These are phyloP conservation scores for Penicillium taxi DNA, from an alignment of 495 filamentous ascomycete species.

Conservation along the genomic window DNA sequence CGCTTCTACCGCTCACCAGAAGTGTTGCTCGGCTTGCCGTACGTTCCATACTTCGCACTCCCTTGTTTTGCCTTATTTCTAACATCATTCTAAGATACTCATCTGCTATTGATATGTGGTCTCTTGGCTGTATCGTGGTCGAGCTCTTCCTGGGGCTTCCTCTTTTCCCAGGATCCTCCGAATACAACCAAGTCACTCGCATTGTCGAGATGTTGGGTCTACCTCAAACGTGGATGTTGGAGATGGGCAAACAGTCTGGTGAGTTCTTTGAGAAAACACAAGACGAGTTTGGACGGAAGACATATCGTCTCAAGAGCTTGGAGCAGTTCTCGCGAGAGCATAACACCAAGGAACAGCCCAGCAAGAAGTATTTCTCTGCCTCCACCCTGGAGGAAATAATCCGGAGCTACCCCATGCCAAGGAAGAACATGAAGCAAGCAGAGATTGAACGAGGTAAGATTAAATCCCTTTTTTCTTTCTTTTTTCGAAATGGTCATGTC, in stretches of 20 bases:
- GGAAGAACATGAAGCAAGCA: constrained; percentile 98
- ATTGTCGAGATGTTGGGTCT: constrained; percentile 98
- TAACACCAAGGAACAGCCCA: constrained; percentile 93
- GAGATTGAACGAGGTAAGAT: constrained; percentile 89
- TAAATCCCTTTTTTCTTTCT: background rate
- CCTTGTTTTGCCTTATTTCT: constrained; percentile 2
- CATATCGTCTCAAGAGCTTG: constrained; percentile 90
- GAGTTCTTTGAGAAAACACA: constrained; percentile 96
- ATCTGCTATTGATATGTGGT: constrained; percentile 99
- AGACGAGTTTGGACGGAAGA: constrained; percentile 83
- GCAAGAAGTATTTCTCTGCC: constrained; percentile 98
- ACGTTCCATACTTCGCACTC: constrained; percentile 18
- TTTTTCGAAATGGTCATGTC: background rate
- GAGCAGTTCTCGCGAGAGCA: constrained; percentile 96
- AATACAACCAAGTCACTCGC: constrained; percentile 96
- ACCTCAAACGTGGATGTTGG: constrained; percentile 97
- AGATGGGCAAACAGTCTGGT: constrained; percentile 95
- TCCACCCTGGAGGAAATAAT: constrained; percentile 95
- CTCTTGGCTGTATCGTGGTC: constrained; percentile 95
- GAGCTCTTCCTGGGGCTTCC: constrained; percentile 95
- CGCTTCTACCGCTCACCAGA: constrained; percentile 97
- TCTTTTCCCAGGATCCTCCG: constrained; percentile 93
- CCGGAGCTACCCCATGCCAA: constrained; percentile 91
- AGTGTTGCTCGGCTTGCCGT: constrained; percentile 85
- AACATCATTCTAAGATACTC: constrained; percentile 57